phyloP scores from a whole-genome alignment of 192 early-diverging fungal species.

The Podila minutissima region DNA sequence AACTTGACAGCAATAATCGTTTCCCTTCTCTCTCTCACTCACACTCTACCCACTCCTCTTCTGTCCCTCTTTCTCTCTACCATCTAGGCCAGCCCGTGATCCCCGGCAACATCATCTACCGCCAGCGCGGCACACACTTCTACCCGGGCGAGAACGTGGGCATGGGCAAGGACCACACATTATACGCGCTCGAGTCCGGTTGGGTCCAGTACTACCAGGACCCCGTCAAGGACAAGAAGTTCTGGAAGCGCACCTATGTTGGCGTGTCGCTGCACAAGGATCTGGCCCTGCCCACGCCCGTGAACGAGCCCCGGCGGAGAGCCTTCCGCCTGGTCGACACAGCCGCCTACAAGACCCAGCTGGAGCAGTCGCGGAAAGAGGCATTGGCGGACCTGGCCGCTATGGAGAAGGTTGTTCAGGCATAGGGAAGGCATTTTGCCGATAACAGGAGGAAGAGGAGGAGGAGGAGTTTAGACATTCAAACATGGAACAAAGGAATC shows the following conservation, averaged over 20 bases:
- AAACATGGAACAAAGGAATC: not conserved
- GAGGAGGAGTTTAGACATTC: not conserved
- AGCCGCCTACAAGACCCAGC: slow-evolving; percentile 36
- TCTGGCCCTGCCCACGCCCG: slow-evolving; percentile 68
- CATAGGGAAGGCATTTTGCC: slow-evolving; percentile 4
- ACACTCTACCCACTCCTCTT: not conserved
- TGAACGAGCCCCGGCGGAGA: slow-evolving; percentile 71
- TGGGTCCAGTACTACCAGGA: slow-evolving; percentile 81
- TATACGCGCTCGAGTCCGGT: slow-evolving; percentile 76
- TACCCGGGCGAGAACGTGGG: slow-evolving; percentile 83
- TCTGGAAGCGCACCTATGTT: slow-evolving; percentile 68
- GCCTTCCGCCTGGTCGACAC: slow-evolving; percentile 75
- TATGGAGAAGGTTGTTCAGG: slow-evolving; percentile 42
- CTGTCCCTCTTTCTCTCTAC: not conserved
- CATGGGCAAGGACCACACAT: slow-evolving; percentile 83
- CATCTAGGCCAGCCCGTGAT: slow-evolving; percentile 69
- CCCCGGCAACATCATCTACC: slow-evolving; percentile 82
- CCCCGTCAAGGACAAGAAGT: slow-evolving; percentile 64
- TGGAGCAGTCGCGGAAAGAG: slow-evolving; percentile 41
- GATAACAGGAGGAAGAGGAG: not conserved
- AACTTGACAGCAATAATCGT: too few species aligned
- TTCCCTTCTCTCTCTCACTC: not conserved
- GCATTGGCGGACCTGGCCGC: slow-evolving; percentile 34
- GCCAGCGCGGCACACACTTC: slow-evolving; percentile 83
- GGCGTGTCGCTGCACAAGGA: slow-evolving; percentile 72